These are phyloP conservation scores for Macadamia tetraphylla DNA, from an alignment of 164 flowering plant species.

Conservation along the genomic window DNA sequence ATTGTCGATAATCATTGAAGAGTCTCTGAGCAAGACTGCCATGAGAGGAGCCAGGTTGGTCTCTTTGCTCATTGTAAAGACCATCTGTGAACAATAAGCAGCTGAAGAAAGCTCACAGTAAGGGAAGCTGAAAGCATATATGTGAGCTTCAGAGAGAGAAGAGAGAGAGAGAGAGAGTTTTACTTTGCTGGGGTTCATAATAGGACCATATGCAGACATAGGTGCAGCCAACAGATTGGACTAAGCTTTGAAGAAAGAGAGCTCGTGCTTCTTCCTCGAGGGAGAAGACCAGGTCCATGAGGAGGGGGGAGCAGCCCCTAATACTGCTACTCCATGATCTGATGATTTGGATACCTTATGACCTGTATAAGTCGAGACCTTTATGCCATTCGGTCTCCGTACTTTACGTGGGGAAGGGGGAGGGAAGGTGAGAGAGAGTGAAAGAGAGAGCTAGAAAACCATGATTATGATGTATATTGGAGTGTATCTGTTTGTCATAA, in stretches of 20 bases:
- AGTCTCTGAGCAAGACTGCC: slow-evolving; percentile 28
- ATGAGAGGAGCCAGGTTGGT: slow-evolving; percentile 35
- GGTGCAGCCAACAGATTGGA: slow-evolving; percentile 41
- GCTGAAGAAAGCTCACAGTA: slow-evolving; percentile 20
- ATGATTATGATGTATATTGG: no score
- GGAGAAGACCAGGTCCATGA: slow-evolving; percentile 47
- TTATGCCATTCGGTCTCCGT: background rate
- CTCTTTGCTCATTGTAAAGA: slow-evolving; percentile 28
- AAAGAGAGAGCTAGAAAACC: no score
- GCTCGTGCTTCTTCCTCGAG: slow-evolving; percentile 29
- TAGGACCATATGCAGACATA: slow-evolving; percentile 73
- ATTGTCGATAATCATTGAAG: slow-evolving; percentile 39
- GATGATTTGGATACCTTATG: background rate
- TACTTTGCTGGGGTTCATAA: slow-evolving; percentile 41
- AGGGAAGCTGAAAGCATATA: slow-evolving; percentile 6
- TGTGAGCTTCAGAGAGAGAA: slow-evolving; percentile 1
- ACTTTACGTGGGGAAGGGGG: background rate
- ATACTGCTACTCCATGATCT: background rate
- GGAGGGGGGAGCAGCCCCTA: background rate
- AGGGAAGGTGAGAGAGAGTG: no score
- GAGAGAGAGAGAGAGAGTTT: slow-evolving; percentile 5
- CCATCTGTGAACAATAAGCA: slow-evolving; percentile 41
- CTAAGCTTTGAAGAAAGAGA: slow-evolving; percentile 26
- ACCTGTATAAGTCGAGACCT: background rate
- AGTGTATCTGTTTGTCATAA: no score